Evolutionary conservation across 2,329 filamentous ascomycete genomes (phyloP).

Genomic region (Cytospora leucostoma): DNA sequence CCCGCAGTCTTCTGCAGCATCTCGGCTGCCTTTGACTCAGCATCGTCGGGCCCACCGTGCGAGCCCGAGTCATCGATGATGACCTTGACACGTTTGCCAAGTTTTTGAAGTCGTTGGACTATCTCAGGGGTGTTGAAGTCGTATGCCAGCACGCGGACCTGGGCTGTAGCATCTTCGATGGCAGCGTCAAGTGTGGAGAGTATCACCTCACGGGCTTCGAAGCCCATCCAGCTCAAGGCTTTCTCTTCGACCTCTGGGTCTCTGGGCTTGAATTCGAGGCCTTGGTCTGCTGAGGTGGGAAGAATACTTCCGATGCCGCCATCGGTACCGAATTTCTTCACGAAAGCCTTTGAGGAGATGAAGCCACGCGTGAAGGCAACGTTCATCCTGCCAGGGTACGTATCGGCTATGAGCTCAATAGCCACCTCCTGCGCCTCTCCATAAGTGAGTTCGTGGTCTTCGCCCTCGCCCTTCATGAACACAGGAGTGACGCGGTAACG

Average conservation of each 20-base stretch:
- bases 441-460: conserved; percentile 26
- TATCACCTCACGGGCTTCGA: conserved; percentile 30
- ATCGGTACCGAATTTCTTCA: conserved; percentile 27
- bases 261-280: conserved; percentile 30
- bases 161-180: conserved; percentile 29
- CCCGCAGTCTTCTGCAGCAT: conserved; percentile 29
- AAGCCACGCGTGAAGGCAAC: conserved; percentile 32
- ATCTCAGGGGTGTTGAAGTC: conserved; percentile 32
- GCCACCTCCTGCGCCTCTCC: conserved; percentile 30
- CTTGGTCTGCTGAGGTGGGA: conserved; percentile 29
- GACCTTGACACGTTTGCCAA: conserved; percentile 30
- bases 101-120: conserved; percentile 29
- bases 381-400: conserved; percentile 31
- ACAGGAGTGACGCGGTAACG: conserved; percentile 30
- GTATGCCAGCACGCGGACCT: conserved; percentile 30
- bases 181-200: conserved; percentile 29
- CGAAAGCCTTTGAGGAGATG: conserved; percentile 30
- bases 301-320: conserved; percentile 30
- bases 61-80: conserved; percentile 31
- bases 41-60: conserved; percentile 19
- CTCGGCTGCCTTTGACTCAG: conserved; percentile 28
- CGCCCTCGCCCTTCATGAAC: conserved; percentile 28
- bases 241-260: conserved; percentile 29
- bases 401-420: conserved; percentile 31
- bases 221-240: conserved; percentile 31